Percentiles rank a stretch among this genome's conserved stretches.
These are phyloP conservation scores for Pyrenophora tritici-repentis DNA, from an alignment of 2,329 filamentous ascomycete species.

Conservation along the genomic window DNA sequence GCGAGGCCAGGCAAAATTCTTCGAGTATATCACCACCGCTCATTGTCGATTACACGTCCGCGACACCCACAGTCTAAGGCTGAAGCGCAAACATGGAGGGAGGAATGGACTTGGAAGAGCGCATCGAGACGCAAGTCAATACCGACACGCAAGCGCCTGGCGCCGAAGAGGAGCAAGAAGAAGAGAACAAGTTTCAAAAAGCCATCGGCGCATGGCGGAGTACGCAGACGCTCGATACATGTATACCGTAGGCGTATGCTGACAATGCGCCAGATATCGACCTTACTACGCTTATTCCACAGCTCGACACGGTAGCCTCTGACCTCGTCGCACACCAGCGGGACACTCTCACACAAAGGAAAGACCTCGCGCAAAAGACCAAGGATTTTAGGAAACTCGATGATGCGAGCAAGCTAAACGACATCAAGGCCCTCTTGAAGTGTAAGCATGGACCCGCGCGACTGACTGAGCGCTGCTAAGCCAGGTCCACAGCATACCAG, in stretches of 20 bases:
- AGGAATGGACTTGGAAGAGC: constrained; percentile 37
- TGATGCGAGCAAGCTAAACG: constrained; percentile 80
- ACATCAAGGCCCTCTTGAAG: constrained; percentile 89
- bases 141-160: constrained; percentile 10
- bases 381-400: constrained; percentile 97
- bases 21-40: background rate
- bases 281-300: constrained; percentile 79
- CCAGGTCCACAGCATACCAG: constrained; percentile 75
- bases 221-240: constrained; percentile 50
- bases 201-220: constrained; percentile 96
- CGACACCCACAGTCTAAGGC: background rate
- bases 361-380: constrained; percentile 97
- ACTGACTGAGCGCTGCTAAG: constrained; percentile 19
- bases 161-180: constrained; percentile 48
- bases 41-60: background rate
- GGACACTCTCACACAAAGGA: constrained; percentile 93
- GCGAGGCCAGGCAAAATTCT: too few species aligned
- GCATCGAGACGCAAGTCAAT: constrained; percentile 12
- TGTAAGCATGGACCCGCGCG: constrained; percentile 54
- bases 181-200: constrained; percentile 89
- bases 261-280: constrained; percentile 71
- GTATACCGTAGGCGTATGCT: constrained; percentile 5
- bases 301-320: constrained; percentile 89
- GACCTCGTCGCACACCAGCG: constrained; percentile 92
- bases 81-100: constrained; percentile 40